Evolutionary conservation across 2,329 filamentous ascomycete species (phyloP).

Genomic region (Apiospora pterosperma): DNA sequence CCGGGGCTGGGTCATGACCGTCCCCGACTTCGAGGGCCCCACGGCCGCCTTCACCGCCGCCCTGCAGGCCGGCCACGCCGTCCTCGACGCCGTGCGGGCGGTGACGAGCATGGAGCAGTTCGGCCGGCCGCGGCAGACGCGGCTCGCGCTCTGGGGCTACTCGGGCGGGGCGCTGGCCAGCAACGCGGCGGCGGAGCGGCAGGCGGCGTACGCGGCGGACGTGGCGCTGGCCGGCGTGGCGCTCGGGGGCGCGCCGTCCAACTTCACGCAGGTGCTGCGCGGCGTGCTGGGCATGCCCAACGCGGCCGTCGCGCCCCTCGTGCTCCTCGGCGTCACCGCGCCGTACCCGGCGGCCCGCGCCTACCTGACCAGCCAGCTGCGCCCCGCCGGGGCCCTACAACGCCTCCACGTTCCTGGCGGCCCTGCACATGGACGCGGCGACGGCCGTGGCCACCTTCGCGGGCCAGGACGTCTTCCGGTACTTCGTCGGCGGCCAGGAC

Average conservation of each 20-base stretch:
- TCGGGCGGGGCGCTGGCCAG: slow-evolving; percentile 42
- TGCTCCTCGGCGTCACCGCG: not conserved
- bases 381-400: slow-evolving; percentile 27
- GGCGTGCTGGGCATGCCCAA: not conserved
- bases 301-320: not conserved
- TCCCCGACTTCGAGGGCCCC: slow-evolving; percentile 43
- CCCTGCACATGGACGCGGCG: slow-evolving; percentile 21
- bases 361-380: slow-evolving; percentile 23
- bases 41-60: slow-evolving; percentile 30
- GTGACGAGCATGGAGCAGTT: slow-evolving; percentile 13
- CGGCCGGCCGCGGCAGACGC: slow-evolving; percentile 10
- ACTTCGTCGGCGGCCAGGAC: slow-evolving; percentile 36
- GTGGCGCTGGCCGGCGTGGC: not conserved
- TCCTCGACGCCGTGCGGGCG: slow-evolving; percentile 40
- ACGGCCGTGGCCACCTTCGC: slow-evolving; percentile 23
- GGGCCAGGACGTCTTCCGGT: slow-evolving; percentile 33
- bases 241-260: not conserved
- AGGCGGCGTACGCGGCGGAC: slow-evolving; percentile 4
- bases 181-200: slow-evolving; percentile 4
- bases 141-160: slow-evolving; percentile 48
- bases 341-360: slow-evolving; percentile 8
- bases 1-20: slow-evolving; percentile 40
- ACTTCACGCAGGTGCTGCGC: not conserved
- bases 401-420: slow-evolving; percentile 29
- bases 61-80: slow-evolving; percentile 33